phyloP scores from a whole-genome alignment of 2,329 filamentous ascomycete species.

The Aspergillus udagawae region DNA sequence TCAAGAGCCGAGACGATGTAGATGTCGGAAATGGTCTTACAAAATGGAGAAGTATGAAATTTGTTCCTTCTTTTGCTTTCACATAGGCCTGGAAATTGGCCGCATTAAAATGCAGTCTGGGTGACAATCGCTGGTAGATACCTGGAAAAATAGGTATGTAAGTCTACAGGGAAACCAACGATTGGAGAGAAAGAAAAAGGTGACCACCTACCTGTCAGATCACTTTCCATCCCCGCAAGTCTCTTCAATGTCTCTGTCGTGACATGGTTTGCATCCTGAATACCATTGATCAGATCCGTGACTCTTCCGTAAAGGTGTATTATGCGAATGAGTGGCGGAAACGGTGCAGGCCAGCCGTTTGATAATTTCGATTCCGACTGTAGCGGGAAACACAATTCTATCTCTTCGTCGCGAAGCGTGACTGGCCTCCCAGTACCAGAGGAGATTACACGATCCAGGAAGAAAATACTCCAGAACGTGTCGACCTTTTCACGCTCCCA shows the following conservation, averaged over 20 bases:
- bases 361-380: conserved; percentile 49
- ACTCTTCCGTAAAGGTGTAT: conserved; percentile 82
- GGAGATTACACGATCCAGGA: conserved; percentile 81
- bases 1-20: not conserved
- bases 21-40: conserved; percentile 16
- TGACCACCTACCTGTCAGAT: conserved; percentile 59
- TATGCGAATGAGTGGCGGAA: conserved; percentile 75
- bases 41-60: conserved; percentile 80
- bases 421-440: conserved; percentile 81
- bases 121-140: conserved; percentile 70
- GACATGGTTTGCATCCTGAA: conserved; percentile 68
- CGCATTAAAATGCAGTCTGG: conserved; percentile 75
- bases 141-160: conserved; percentile 19
- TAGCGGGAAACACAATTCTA: conserved; percentile 68
- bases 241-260: conserved; percentile 69
- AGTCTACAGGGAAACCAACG: conserved; percentile 2
- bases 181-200: not conserved
- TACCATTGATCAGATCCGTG: conserved; percentile 78
- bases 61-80: conserved; percentile 74
- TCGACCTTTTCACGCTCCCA: conserved; percentile 79
- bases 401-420: conserved; percentile 78
- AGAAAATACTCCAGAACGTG: conserved; percentile 87
- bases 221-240: conserved; percentile 72
- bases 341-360: conserved; percentile 70
- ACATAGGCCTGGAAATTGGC: conserved; percentile 83